phyloP scores from a whole-genome alignment of 179 eudicot species.

The Silene noctiflora region DNA sequence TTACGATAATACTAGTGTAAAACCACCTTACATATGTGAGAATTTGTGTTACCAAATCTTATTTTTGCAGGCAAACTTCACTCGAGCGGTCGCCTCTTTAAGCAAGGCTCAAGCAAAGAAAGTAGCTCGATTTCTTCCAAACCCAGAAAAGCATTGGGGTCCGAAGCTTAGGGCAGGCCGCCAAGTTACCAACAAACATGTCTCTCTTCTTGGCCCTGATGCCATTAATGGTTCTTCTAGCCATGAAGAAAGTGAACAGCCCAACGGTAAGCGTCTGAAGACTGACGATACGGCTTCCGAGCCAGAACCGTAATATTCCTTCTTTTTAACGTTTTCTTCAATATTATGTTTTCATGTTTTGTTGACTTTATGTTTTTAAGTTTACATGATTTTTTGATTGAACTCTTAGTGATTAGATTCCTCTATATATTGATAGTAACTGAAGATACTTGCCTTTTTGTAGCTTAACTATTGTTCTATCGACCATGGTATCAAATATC shows the following conservation, averaged over 20 bases:
- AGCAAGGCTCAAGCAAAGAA: conserved; percentile 97
- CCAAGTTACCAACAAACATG: conserved; percentile 73
- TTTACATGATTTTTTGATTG: background rate
- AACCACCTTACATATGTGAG: background rate
- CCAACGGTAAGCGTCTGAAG: conserved; percentile 76
- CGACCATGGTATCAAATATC: too few species aligned
- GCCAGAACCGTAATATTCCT: conserved; percentile 29
- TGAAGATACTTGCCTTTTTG: background rate
- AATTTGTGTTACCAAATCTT: background rate
- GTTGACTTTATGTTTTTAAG: background rate
- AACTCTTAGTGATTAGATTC: background rate
- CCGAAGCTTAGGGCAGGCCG: conserved; percentile 97
- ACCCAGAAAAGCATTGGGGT: conserved; percentile 95
- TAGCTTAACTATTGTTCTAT: too few species aligned
- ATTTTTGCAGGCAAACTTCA: conserved; percentile 79
- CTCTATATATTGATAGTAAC: background rate
- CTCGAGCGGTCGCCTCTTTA: conserved; percentile 79
- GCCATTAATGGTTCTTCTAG: conserved; percentile 56
- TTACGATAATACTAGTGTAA: background rate
- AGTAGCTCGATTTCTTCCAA: conserved; percentile 87
- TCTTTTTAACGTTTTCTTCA: background rate
- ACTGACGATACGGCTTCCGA: conserved; percentile 46
- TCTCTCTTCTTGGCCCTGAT: conserved; percentile 71
- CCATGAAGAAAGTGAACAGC: conserved; percentile 48
- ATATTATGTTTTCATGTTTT: conserved; percentile 22